Evolutionary conservation across 2,329 filamentous ascomycete species (phyloP).

Genomic region (Colletotrichum falcatum): DNA sequence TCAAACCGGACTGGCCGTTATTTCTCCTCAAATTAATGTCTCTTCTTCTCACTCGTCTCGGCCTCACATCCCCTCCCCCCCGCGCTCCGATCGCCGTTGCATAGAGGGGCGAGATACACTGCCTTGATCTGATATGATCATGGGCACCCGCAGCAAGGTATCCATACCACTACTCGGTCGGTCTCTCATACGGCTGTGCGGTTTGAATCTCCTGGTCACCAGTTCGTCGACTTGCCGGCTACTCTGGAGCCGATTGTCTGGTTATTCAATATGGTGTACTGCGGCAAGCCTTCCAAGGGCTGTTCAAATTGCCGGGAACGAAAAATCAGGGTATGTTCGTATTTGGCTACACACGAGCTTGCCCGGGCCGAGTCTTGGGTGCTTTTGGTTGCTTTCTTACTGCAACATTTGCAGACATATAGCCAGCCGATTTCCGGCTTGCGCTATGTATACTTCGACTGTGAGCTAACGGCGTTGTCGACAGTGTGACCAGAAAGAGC

Average conservation of each 20-base stretch:
- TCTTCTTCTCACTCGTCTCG: slow-evolving; percentile 7
- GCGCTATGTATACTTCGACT: background rate
- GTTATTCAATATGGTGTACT: slow-evolving; percentile 63
- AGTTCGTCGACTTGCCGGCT: background rate
- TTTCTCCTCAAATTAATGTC: slow-evolving; percentile 5
- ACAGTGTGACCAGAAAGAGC: slow-evolving; percentile 65
- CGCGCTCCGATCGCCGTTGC: slow-evolving; percentile 17
- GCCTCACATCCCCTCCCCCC: slow-evolving; percentile 10
- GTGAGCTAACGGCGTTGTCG: slow-evolving; percentile 13
- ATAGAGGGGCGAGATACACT: slow-evolving; percentile 16
- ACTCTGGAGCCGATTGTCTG: background rate
- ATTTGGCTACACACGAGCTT: background rate
- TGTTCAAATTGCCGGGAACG: slow-evolving; percentile 67
- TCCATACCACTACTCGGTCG: background rate
- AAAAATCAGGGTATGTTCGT: slow-evolving; percentile 64
- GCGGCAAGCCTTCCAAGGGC: slow-evolving; percentile 68
- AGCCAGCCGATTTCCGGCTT: too few relatives aligned
- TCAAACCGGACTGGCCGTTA: slow-evolving; percentile 8
- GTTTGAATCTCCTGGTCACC: background rate
- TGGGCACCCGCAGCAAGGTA: slow-evolving; percentile 12
- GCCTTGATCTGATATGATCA: slow-evolving; percentile 16
- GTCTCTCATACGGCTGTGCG: background rate
- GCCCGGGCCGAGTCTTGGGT: background rate
- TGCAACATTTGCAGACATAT: background rate
- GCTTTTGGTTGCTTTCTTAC: background rate